Conservation (phyloP, 148 eudicot genomes). For the Fagopyrum homotropicum region DNA sequence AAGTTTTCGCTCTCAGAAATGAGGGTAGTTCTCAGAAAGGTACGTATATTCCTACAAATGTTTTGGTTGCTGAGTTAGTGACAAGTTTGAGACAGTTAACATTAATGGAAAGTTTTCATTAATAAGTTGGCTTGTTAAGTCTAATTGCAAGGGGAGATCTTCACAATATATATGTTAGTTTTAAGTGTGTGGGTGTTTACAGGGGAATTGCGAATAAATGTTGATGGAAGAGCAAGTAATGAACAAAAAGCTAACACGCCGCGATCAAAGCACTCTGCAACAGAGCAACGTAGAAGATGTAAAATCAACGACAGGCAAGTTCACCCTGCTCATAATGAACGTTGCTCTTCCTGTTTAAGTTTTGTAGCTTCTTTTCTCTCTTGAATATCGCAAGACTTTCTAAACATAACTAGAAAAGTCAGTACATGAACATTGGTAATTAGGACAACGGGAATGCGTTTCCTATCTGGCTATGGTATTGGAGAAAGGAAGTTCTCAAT, state of each 20-base stretch:
- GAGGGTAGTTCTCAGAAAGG: conserved; percentile 53
- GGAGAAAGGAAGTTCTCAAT: not conserved
- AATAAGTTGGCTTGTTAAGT: not conserved
- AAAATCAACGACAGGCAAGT: conserved; percentile 98
- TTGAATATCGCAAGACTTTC: not conserved
- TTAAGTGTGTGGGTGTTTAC: conserved; percentile 13
- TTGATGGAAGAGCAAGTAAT: conserved; percentile 45
- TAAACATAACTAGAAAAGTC: not conserved
- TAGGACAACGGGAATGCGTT: not conserved
- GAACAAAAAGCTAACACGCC: conserved; percentile 88
- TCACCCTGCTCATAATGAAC: not conserved
- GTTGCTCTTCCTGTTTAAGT: not conserved
- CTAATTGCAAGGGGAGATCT: not conserved
- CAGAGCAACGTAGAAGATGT: conserved; percentile 95
- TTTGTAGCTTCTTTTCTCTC: not conserved
- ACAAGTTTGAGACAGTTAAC: not conserved
- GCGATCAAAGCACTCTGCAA: conserved; percentile 94
- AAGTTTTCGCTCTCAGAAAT: conserved; percentile 51
- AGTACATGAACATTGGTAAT: not conserved
- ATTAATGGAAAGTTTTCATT: not conserved
- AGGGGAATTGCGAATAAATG: conserved; percentile 67
- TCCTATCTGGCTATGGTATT: not conserved
- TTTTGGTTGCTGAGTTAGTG: not conserved
- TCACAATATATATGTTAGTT: not conserved
- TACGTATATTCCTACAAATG: conserved; percentile 8